Base-by-base conservation (phyloP, 192 early-diverging fungal genomes). In the Irineochytrium annulatum region DNA sequence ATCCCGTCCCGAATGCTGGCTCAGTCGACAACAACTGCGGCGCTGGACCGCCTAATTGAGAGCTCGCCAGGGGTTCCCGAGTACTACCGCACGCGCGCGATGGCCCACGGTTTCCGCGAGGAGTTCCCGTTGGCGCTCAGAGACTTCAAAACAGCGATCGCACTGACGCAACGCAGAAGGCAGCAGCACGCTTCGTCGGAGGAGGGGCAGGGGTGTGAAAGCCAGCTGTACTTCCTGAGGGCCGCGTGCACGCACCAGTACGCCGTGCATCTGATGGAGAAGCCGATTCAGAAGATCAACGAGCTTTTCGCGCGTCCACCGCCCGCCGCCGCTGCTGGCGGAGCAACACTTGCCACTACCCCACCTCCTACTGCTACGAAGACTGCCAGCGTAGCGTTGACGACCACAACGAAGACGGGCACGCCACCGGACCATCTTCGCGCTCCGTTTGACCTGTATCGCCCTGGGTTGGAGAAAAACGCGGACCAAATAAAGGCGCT, bases 181-280 rank as follows among this genome's bases (percentile, higher is more conserved):
- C 30, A 57, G 17, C 34, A 28, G 37, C n/a, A 14, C 28, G 19
- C 29, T 32, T 22, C 56, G 16, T 57, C 33, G 0, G 53, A 55
- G 11, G 14, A 14, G 0, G 30, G 51, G 6, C 0, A 6, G 5
- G 11, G 16, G n/a, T 65, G 57, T 39, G 73, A 75, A 49, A 54
- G 52, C 14, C 52, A 57, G 26, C 55, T 75, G 22, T 73, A 69
- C 43, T 75, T 75, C 34, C 61, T 75, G 1, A 46, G 73, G 2
- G 73, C 41, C 3, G 73, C 73, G 35, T 68, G 70, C 34, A 68
- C 64, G 28, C 73, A 75, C 43, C 73, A 75, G 55, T 75, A 68
- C 55, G 73, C 73, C 5, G 45, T 75, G 11, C 30, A 27, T 35
- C 51, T 73, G 32, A 46, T 75, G 14, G 73, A 75, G 19, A 53